Base-by-base conservation (phyloP, 2,329 filamentous ascomycete species). In the Epichloe gansuensis region DNA sequence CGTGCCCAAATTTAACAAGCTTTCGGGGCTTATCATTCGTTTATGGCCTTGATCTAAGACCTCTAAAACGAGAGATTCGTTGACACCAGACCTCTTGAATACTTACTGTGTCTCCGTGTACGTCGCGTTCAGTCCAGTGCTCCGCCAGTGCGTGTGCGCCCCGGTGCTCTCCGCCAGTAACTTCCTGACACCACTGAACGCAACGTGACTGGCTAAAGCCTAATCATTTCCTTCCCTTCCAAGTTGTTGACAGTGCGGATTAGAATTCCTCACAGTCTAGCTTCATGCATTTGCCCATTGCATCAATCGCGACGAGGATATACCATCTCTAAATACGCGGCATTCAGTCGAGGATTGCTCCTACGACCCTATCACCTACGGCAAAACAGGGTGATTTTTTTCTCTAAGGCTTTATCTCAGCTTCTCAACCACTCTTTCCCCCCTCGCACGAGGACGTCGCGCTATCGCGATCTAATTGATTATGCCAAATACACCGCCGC, bases 401-500 rank as follows among this genome's bases (percentile, higher is more conserved):
- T n/a, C 7, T 1, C 46, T 4, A 17, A 15, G 45, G 21, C 5
- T 15, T 4, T 6, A 9, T 9, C 31, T 25, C 31, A 35, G 39
- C 4, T 4, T n/a, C 35, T 39, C 21, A 11, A 3, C 31, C 34
- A 44, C 49, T 47, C 31, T 52, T 52, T 36, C 50, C 50, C 49
- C 49, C 47, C 55, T 49, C 58, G 53, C 36, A 27, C 47, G 36
- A 41, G 55, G 57, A 55, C 54, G 15, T 56, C 55, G 59, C 60
- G 63, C 64, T 59, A 62, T 58, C 56, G 59, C 60, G 66, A 63
- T 57, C 59, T 62, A 61, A 66, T 31, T 50, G n/a, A 59, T 63
- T 42, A 74, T 74, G 72, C 66, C 71, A 55, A 71, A 71, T 61
- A 73, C 73, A 58, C 71, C 74, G 55, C 69, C 70, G 42, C 68